Base-by-base conservation (phyloP, 441 rosid species). In the Brassica hybrid region DNA sequence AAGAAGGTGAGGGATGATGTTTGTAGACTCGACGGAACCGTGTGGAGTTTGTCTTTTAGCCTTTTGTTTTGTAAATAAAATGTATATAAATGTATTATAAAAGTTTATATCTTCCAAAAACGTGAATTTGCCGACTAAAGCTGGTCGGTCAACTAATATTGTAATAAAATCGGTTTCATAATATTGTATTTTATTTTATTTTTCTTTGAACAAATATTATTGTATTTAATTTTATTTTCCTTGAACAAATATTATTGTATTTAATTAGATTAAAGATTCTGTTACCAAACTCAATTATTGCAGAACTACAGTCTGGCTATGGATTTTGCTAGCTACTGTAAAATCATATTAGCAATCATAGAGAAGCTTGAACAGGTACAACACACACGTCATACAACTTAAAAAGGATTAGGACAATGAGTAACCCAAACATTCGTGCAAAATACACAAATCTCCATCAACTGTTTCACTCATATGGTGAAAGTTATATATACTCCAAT, bases 381-480 rank as follows among this genome's bases (percentile, higher is more conserved):
- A 45, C 1, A 13, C 52, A 43, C 14, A 13, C 16, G 12, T 41
- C 6, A 3, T 43, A 11, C 14, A 45, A 13, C 14, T 13, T 13
- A 45, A 4, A 45, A 45, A 45, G 52, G 52, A 45, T 45, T 45
- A 1, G 16, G 16, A 45, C 52, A 12, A 45, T 45, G 13, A 34
- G 52, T 12, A 4, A 45, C 50, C 50, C n/a, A 43, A 43, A 43
- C 52, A 45, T 45, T 45, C 52, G 13, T 45, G 52, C 52, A 45
- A 45, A 48, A 48, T n/a, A 48, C 54, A n/a, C 54, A n/a, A 48
- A 1, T 48, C 54, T 48, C 14, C 7, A 41, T 41, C 48, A 41
- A 41, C 43, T 30, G 77, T 57, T 91, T 13, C 97, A 85, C 59
- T 27, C 32, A 27, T 27, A 27, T 27, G 32, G 32, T 27, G 32